Conservation (phyloP, 2,329 filamentous ascomycete species). For the Aspergillus fijiensis region DNA sequence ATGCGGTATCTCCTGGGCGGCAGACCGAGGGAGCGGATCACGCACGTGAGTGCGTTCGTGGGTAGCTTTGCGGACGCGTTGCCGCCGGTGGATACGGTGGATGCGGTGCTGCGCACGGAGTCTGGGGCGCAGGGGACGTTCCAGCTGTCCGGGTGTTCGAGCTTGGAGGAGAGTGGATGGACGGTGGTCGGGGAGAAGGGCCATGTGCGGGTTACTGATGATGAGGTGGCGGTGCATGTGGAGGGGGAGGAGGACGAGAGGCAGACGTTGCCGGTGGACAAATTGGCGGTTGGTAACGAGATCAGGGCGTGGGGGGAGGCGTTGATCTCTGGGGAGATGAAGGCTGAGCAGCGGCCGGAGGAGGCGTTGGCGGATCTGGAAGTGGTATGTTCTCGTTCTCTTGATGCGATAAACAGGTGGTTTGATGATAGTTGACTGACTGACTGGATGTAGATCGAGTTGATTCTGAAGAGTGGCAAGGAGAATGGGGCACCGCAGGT, state of each 20-base stretch:
- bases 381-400: slow-evolving; percentile 5
- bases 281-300: slow-evolving; percentile 6
- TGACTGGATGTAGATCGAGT: slow-evolving; percentile 1
- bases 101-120: slow-evolving; percentile 56
- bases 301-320: slow-evolving; percentile 12
- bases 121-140: slow-evolving; percentile 59
- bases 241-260: slow-evolving; percentile 5
- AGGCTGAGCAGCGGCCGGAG: slow-evolving; percentile 14
- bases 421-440: not conserved
- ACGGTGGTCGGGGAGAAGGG: slow-evolving; percentile 40
- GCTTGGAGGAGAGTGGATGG: slow-evolving; percentile 4
- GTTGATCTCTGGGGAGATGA: slow-evolving; percentile 4
- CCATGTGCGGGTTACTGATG: slow-evolving; percentile 24
- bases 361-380: slow-evolving; percentile 20
- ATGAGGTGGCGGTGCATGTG: slow-evolving; percentile 8
- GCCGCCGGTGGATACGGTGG: slow-evolving; percentile 66
- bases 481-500: not conserved
- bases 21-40: slow-evolving; percentile 41
- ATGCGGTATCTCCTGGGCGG: slow-evolving; percentile 53
- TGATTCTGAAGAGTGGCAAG: not conserved
- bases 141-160: slow-evolving; percentile 54
- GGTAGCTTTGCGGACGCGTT: slow-evolving; percentile 57
- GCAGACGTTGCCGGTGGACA: not conserved
- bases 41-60: slow-evolving; percentile 56
- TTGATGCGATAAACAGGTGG: not conserved